Evolutionary conservation across 2,329 filamentous ascomycete genomes (phyloP), one percentile per base, ranked within the genome.

Genomic region (Escovopsis weberi): DNA sequence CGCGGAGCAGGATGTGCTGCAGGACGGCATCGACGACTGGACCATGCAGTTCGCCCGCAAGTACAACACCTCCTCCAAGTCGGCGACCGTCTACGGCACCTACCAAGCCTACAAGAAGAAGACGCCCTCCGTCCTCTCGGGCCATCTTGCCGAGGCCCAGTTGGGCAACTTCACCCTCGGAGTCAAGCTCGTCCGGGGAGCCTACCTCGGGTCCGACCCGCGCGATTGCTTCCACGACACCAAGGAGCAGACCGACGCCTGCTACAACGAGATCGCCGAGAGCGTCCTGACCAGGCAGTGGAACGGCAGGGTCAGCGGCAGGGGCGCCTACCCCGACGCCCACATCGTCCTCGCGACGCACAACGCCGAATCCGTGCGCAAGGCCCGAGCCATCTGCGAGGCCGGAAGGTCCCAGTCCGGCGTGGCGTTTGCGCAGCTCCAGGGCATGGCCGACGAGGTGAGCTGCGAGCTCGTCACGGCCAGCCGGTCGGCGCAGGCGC

Each of bases 381-480:
- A 64, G 39, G 74, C 73, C 12, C 70, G 71, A 23, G 64, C 62
- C 11, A 60, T 80, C 26, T 65, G 73, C 44, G 68, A 69, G 50
- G 59, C 54, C 6, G 65, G 65, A 11, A 55, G 53, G 8, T 63
- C 64, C 47, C 61, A 61, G 54, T 62, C 60, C 0, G 56, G 58
- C 23, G 54, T 66, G 37, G 59, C 61, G 0, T 68, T 65, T 38
- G 67, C 83, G 3, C 88, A 95, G 64, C 74, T 95, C 1, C 83
- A 89, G 66, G 88, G 89, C 35, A 96, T 96, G 89, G 89, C 89
- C 2, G 89, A 96, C 52, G 88, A 95, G 57, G 78, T 96, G 41
- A 86, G 81, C 58, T 80, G 75, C 56, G 74, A 78, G 56, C 62
- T 80, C 12, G 59, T 64, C 30, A 59, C 64, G 47, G 60, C 61